Evolutionary conservation across 345 rosid species (phyloP).

Genomic region (Diplotaxis tenuifolia): DNA sequence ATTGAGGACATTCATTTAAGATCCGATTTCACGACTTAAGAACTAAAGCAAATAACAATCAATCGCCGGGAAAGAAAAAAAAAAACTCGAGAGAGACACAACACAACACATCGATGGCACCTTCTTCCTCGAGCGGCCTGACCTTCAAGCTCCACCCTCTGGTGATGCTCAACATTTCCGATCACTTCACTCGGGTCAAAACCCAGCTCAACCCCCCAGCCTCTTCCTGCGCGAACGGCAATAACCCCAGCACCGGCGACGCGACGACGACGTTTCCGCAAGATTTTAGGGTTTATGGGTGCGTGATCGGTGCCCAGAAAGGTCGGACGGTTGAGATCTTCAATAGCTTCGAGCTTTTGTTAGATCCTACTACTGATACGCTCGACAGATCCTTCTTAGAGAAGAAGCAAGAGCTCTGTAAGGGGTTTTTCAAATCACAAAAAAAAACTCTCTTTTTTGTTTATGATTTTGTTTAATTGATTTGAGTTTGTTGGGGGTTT

Average conservation of each 20-base stretch:
- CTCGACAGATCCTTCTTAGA: slow-evolving; percentile 88
- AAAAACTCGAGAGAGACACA: background rate
- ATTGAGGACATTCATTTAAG: background rate
- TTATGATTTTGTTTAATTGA: background rate
- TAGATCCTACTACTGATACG: slow-evolving; percentile 56
- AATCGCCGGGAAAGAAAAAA: background rate
- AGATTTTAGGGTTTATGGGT: slow-evolving; percentile 80
- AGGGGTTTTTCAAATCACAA: background rate
- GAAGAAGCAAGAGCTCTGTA: slow-evolving; percentile 90
- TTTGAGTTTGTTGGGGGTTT: background rate
- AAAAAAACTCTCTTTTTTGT: background rate
- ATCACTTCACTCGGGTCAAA: slow-evolving; percentile 87
- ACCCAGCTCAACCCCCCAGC: slow-evolving; percentile 66
- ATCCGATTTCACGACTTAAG: background rate
- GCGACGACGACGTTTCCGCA: slow-evolving; percentile 16
- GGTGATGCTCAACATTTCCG: slow-evolving; percentile 88
- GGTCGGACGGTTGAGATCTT: slow-evolving; percentile 97
- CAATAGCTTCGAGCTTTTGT: slow-evolving; percentile 94
- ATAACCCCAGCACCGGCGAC: slow-evolving; percentile 39
- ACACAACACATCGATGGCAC: slow-evolving; percentile 56
- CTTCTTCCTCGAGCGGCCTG: slow-evolving; percentile 90
- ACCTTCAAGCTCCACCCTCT: slow-evolving; percentile 97
- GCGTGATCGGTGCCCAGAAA: slow-evolving; percentile 86
- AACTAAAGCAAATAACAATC: background rate
- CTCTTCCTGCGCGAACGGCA: slow-evolving; percentile 28